A percentile compares a stretch with the other conserved stretches of the same genome.
Conservation (phyloP, 1,284 basidiomycete genomes). For the Athelia sp. region DNA sequence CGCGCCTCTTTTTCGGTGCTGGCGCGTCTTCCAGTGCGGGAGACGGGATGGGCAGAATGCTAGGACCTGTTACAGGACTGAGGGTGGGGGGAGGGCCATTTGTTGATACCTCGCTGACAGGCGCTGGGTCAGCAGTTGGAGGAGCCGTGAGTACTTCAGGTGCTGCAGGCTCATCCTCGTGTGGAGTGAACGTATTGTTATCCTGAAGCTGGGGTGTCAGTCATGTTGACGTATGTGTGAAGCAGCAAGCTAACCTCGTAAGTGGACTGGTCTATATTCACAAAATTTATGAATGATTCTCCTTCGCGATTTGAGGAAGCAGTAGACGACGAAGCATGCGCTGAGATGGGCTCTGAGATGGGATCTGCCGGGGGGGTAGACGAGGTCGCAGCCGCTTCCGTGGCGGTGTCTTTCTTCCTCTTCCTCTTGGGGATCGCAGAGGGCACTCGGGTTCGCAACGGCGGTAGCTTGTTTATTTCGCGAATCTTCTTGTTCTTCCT, state of each 20-base stretch:
- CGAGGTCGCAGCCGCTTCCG: background rate
- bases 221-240: background rate
- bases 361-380: background rate
- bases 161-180: too few relatives aligned
- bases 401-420: background rate
- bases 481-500: constrained; percentile 20
- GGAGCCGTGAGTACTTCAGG: background rate
- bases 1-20: background rate
- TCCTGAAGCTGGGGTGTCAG: too few relatives aligned
- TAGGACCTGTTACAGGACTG: background rate
- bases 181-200: too few relatives aligned
- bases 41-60: background rate
- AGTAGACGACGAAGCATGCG: background rate
- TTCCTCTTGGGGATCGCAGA: background rate
- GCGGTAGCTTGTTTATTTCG: constrained; percentile 11
- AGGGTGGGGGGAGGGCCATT: background rate
- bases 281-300: background rate
- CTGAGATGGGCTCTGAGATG: background rate
- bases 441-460: background rate
- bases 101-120: background rate
- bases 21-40: background rate
- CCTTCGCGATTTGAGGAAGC: background rate
- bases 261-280: background rate
- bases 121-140: background rate
- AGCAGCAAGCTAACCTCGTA: background rate